phyloP scores from a whole-genome alignment of 306 rosid genomes.

The Ceratonia siliqua region DNA sequence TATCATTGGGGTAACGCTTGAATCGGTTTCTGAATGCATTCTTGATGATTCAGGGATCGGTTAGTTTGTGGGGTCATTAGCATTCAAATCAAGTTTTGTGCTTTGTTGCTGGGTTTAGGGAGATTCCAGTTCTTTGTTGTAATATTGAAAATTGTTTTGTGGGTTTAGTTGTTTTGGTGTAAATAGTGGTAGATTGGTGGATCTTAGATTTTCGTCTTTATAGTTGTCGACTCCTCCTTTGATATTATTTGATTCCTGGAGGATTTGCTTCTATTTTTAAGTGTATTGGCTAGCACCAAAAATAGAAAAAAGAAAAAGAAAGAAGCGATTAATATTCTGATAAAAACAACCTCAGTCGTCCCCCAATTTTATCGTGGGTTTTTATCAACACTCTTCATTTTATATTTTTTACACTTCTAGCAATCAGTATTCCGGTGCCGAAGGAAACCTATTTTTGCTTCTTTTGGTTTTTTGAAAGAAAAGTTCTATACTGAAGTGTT shows the following conservation, averaged over 20 bases:
- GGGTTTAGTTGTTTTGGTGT: slow-evolving; percentile 45
- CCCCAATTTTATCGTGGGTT: slow-evolving; percentile 70
- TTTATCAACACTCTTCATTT: slow-evolving; percentile 40
- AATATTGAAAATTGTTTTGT: slow-evolving; percentile 8
- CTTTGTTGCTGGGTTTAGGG: slow-evolving; percentile 32
- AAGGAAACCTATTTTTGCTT: slow-evolving; percentile 39
- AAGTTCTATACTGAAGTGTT: slow-evolving; percentile 31
- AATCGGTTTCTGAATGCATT: slow-evolving; percentile 47
- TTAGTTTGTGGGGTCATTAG: slow-evolving; percentile 30
- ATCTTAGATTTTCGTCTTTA: slow-evolving; percentile 32
- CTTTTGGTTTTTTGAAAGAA: slow-evolving; percentile 39
- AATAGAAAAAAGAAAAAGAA: slow-evolving; percentile 25
- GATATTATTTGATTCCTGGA: slow-evolving; percentile 65
- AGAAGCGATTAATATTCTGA: slow-evolving; percentile 26
- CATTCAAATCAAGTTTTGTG: slow-evolving; percentile 28
- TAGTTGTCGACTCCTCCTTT: slow-evolving; percentile 47
- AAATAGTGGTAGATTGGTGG: slow-evolving; percentile 46
- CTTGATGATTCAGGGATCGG: slow-evolving; percentile 64
- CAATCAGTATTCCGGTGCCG: slow-evolving; percentile 43
- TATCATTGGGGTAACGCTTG: slow-evolving; percentile 51
- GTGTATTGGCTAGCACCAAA: slow-evolving; percentile 30
- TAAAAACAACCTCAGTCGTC: slow-evolving; percentile 44
- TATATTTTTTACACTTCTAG: slow-evolving; percentile 28
- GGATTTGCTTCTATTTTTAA: slow-evolving; percentile 46
- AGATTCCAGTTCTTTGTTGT: slow-evolving; percentile 24